Conservation (phyloP, 331 rosid genomes). For the Rosa hybrid region DNA sequence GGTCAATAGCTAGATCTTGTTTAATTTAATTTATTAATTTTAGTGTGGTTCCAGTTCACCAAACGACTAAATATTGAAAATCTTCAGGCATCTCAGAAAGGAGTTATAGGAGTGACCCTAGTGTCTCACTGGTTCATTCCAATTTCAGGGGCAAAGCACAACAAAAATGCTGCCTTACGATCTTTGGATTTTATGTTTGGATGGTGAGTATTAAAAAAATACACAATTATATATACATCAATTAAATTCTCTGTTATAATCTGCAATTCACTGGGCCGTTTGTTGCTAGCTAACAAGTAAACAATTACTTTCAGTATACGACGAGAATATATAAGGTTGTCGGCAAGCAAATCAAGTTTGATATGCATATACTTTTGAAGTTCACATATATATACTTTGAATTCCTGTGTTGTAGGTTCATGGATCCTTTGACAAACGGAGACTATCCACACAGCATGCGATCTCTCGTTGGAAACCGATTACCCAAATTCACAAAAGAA, state of each 20-base stretch:
- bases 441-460: slow-evolving; percentile 40
- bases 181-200: slow-evolving; percentile 62
- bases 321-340: too few relatives aligned
- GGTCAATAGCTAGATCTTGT: slow-evolving; percentile 25
- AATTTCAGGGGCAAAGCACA: slow-evolving; percentile 15
- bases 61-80: not conserved
- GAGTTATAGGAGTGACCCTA: slow-evolving; percentile 58
- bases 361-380: too few relatives aligned
- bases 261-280: not conserved
- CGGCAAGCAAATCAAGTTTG: too few relatives aligned
- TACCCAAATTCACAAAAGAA: slow-evolving; percentile 31
- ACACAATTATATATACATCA: not conserved
- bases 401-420: slow-evolving; percentile 18
- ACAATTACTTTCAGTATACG: too few relatives aligned
- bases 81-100: slow-evolving; percentile 50
- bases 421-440: slow-evolving; percentile 37
- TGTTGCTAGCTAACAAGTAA: too few relatives aligned
- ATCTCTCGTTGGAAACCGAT: slow-evolving; percentile 27
- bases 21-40: not conserved
- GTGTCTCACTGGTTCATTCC: slow-evolving; percentile 48
- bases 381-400: not conserved
- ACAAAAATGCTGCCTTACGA: slow-evolving; percentile 40
- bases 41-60: not conserved
- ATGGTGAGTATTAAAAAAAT: slow-evolving; percentile 39
- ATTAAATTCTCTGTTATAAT: not conserved